phyloP scores from a whole-genome alignment of 164 flowering plant species.

The Sedum album region DNA sequence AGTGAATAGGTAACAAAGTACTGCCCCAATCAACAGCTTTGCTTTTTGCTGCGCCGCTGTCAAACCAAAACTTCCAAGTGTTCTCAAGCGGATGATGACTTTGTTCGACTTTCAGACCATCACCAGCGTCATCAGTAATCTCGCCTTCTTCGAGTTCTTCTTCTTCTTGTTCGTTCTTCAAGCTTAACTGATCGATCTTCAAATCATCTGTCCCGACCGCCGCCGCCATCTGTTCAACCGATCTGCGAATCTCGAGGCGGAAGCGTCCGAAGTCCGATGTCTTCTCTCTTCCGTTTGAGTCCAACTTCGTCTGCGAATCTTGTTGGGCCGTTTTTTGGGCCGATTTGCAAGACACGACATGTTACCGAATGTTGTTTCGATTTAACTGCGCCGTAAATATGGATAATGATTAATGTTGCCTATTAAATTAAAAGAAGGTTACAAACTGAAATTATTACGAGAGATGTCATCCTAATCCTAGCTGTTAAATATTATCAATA shows the following conservation, averaged over 20 bases:
- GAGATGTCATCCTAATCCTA: too few species aligned
- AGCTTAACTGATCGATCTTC: background rate
- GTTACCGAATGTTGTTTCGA: too few species aligned
- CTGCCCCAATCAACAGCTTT: background rate
- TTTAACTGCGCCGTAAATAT: too few species aligned
- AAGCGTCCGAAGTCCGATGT: background rate
- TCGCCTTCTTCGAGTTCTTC: constrained; percentile 3
- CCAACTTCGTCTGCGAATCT: too few species aligned
- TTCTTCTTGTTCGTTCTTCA: background rate
- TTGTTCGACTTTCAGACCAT: background rate
- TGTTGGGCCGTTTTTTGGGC: too few species aligned
- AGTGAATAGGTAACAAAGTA: background rate
- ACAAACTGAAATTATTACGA: too few species aligned
- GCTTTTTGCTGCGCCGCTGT: background rate
- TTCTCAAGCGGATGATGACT: background rate
- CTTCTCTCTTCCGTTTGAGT: background rate
- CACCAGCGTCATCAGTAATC: background rate
- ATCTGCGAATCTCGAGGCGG: constrained; percentile 1
- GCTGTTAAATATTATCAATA: too few species aligned
- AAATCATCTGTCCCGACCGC: background rate
- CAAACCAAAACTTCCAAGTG: constrained; percentile 1
- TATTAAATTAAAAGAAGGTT: too few species aligned
- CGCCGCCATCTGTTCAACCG: background rate
- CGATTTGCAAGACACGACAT: too few species aligned
- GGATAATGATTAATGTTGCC: too few species aligned